Evolutionary conservation across 495 filamentous ascomycete species (phyloP), one percentile per base, ranked within the genome.

Genomic region (Lichenothelia convexa): DNA sequence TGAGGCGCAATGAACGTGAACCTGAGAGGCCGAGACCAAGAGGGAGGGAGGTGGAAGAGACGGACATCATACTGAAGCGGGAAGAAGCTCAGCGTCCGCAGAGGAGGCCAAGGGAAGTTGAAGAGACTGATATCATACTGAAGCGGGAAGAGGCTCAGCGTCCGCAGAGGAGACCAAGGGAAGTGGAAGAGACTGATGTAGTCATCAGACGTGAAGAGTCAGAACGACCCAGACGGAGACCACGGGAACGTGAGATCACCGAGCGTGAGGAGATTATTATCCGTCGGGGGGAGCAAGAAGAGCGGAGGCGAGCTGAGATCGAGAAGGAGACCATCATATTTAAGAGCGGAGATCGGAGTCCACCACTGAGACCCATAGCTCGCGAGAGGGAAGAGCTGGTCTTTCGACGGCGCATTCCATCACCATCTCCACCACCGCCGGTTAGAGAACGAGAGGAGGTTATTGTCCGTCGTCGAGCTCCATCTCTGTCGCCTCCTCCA

Each of bases 391-490:
- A 55, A 32, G 46, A 51, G 22, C 39, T 43, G n/a, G 27, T 32
- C 20, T 36, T 46, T 23, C 26, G 20, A 15, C 39, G 45, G 33
- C 36, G 21, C 5, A 16, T 6, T 6, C 32, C 45, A 15, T 35
- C 30, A 20, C 39, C 42, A 21, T 23, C 38, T 35, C 30, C 39
- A 29, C 40, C 32, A 4, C 40, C 46, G 49, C 11, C 45, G 49
- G 23, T 38, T 44, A 15, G 45, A 9, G 36, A 45, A 5, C 45
- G 45, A 20, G 55, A 60, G 35, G 44, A 57, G 35, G 58, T 59
- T 42, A 57, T 59, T 34, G 57, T 59, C 36, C 43, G 54, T 20
- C 52, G 56, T 7, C 46, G 24, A 21, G 51, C 53, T 36, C 42
- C 46, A 29, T 40, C 39, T 2, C 45, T 44, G 4, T 47, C 47